Evolutionary conservation across 768 basidiomycete species (phyloP).

Genomic region (Lactarius quietus): DNA sequence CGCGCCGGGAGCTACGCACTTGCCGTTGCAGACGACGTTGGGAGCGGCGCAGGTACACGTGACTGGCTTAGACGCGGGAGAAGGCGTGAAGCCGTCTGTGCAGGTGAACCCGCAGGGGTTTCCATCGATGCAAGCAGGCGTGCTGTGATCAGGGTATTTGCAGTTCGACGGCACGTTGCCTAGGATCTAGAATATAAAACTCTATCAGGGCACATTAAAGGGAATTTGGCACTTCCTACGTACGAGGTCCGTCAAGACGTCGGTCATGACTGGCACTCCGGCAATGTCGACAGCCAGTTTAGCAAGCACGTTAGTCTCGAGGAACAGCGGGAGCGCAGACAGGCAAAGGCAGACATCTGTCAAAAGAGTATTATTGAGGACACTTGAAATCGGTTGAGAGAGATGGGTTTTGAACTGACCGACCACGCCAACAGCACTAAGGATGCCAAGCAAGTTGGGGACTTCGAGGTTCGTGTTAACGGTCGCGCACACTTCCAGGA

Average conservation of each 20-base stretch:
- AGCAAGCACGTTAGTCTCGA: constrained; percentile 35
- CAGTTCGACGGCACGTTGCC: constrained; percentile 31
- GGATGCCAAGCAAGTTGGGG: constrained; percentile 29
- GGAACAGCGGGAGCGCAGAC: constrained; percentile 37
- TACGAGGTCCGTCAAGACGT: constrained; percentile 38
- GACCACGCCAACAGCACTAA: constrained; percentile 31
- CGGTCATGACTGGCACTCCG: constrained; percentile 33
- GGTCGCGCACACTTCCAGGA: constrained; percentile 42
- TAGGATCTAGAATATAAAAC: constrained; percentile 29
- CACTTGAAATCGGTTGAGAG: neutral
- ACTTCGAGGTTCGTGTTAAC: constrained; percentile 35
- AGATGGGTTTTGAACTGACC: constrained; percentile 26
- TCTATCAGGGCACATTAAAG: neutral
- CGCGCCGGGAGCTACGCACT: constrained; percentile 33
- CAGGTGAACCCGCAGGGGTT: constrained; percentile 47
- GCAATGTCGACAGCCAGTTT: constrained; percentile 32
- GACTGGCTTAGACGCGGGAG: constrained; percentile 35
- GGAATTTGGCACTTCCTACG: constrained; percentile 5
- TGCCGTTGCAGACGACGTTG: constrained; percentile 46
- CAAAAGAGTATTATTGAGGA: neutral
- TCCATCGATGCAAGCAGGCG: constrained; percentile 35
- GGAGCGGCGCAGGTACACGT: constrained; percentile 44
- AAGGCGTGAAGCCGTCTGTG: constrained; percentile 39
- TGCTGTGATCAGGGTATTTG: constrained; percentile 41
- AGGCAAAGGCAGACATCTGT: constrained; percentile 45